Base-by-base conservation (phyloP, 2,329 filamentous ascomycete species). In the Fusarium sp. region DNA sequence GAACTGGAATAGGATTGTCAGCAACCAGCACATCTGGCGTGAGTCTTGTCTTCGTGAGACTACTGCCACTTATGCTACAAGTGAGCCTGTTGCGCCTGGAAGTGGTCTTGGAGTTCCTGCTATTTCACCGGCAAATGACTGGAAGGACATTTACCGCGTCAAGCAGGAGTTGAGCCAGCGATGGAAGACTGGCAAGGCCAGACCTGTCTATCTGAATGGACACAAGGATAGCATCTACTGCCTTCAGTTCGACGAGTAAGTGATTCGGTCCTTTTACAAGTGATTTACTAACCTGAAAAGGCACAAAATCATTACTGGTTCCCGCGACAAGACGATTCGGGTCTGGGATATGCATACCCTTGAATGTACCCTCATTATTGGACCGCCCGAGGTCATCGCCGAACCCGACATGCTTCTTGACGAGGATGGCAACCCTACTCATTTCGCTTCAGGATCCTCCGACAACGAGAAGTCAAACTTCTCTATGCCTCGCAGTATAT, bases 211-310 rank as follows among this genome's bases (percentile, higher is more conserved):
- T 81, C 87, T 99, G 27, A 94, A 96, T 77, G 96, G 96, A 5
- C 96, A 99, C 80, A 91, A 91, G 31, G 96, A 99, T 81, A 98
- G 94, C 73, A 97, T 99, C 63, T 99, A 99, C 83, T 99, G 96
- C 82, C 89, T 97, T 63, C 96, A 99, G 79, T 99, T 98, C 80
- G 96, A 99, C 80, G 95, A 98, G 92, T 94, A 88, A 76, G 91
- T 85, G 27, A 33, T 23, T 29, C 18, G n/a, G 11, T 41, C 21
- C 54, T 23, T 10, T 45, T 19, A 7, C 25, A 31, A 49, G 23
- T 33, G 38, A 14, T 60, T 14, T 33, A 70, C 83, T 87, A 80
- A 86, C 76, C 39, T 19, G 25, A 58, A 29, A 77, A 94, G 92
- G 80, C 87, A 93, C 79, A 99, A 98, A 82, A 97, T 98, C 79